Conservation (phyloP, 2,329 filamentous ascomycete species). For the Diaporthe vaccinii region DNA sequence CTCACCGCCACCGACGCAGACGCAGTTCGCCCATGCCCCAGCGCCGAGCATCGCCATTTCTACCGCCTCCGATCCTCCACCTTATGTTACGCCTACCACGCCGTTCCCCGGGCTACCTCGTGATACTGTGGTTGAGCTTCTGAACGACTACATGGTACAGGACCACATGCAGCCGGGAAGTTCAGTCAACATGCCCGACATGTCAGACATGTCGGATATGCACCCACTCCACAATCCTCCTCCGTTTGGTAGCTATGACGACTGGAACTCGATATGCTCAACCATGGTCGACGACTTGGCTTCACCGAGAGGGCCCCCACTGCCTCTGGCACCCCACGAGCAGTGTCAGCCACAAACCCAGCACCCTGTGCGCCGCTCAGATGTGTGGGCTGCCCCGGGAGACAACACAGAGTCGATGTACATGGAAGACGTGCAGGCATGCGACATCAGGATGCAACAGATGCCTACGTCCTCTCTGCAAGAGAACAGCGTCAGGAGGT, state of each 20-base stretch:
- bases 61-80: constrained; percentile 36
- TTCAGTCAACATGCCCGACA: constrained; percentile 22
- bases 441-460: constrained; percentile 28
- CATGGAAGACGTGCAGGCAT: constrained; percentile 39
- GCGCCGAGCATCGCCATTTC: constrained; percentile 38
- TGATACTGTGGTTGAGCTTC: constrained; percentile 40
- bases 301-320: constrained; percentile 34
- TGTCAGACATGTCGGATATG: constrained; percentile 21
- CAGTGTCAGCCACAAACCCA: constrained; percentile 29
- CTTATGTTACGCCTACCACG: constrained; percentile 31
- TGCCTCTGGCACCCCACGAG: constrained; percentile 38
- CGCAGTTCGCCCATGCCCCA: constrained; percentile 17
- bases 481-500: constrained; percentile 12
- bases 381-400: constrained; percentile 37
- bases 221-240: constrained; percentile 30
- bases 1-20: constrained; percentile 34
- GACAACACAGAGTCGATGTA: constrained; percentile 38
- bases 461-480: constrained; percentile 30
- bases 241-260: constrained; percentile 36
- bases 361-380: constrained; percentile 30
- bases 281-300: constrained; percentile 40
- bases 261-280: constrained; percentile 40
- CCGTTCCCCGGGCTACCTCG: constrained; percentile 33
- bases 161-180: constrained; percentile 34
- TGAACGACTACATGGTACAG: constrained; percentile 36